Evolutionary conservation across 1,139 yeast species (phyloP).

Genomic region (Protomyces arabidopsidicola): DNA sequence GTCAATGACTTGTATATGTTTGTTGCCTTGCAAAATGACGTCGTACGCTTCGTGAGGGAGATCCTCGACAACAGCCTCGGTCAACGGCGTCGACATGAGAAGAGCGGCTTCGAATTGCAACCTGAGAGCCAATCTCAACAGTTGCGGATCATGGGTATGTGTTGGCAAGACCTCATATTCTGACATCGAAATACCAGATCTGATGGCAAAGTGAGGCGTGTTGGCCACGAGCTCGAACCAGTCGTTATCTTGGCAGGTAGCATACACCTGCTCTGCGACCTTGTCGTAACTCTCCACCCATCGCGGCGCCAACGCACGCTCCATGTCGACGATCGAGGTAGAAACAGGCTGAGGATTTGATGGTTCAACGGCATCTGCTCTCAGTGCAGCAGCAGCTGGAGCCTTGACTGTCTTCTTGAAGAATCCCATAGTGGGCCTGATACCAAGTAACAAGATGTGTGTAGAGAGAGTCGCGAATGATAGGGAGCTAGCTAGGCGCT

Average conservation of each 20-base stretch:
- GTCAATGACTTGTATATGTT: slow-evolving; percentile 31
- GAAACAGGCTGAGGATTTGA: background rate
- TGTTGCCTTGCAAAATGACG: slow-evolving; percentile 27
- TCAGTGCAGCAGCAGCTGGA: background rate
- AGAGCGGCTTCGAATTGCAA: slow-evolving; percentile 29
- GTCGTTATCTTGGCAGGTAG: slow-evolving; percentile 26
- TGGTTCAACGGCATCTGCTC: background rate
- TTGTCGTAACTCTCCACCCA: slow-evolving; percentile 29
- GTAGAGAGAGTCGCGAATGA: too few relatives aligned
- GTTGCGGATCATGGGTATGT: background rate
- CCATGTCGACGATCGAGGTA: background rate
- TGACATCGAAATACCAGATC: slow-evolving; percentile 12
- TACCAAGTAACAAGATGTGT: too few relatives aligned
- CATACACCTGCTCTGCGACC: slow-evolving; percentile 28
- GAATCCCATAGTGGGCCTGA: background rate
- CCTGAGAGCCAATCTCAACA: background rate
- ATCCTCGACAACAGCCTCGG: slow-evolving; percentile 26
- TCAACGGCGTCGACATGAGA: slow-evolving; percentile 26
- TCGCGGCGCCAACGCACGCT: background rate
- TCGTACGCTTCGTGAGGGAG: slow-evolving; percentile 21
- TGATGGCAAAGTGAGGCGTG: slow-evolving; percentile 21
- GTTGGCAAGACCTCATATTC: slow-evolving; percentile 2
- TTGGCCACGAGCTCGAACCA: slow-evolving; percentile 28
- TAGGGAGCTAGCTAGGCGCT: background rate
- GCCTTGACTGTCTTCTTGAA: background rate